These are phyloP conservation scores for Pseudozyma hubeiensis DNA, from an alignment of 1,284 basidiomycete species.

Conservation along the genomic window DNA sequence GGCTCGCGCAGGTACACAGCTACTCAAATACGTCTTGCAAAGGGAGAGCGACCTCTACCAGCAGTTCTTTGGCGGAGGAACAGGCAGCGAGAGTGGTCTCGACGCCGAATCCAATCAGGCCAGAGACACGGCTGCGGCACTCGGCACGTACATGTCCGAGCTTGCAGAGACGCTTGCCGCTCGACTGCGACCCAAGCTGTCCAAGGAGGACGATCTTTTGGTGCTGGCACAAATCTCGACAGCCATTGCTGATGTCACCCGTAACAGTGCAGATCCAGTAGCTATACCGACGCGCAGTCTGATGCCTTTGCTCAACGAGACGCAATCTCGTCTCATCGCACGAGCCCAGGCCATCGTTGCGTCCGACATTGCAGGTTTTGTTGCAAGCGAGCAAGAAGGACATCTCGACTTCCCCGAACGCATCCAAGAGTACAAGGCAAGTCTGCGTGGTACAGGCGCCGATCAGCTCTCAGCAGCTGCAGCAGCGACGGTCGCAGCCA, in stretches of 20 bases:
- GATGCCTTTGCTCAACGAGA: constrained; percentile 32
- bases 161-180: constrained; percentile 23
- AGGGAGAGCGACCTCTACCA: constrained; percentile 28
- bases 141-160: constrained; percentile 21
- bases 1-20: constrained; percentile 7
- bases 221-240: constrained; percentile 16
- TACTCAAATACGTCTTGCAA: constrained; percentile 19
- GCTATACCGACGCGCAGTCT: constrained; percentile 13
- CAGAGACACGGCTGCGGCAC: constrained; percentile 11
- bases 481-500: not conserved
- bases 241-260: constrained; percentile 9
- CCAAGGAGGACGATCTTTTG: constrained; percentile 28
- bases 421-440: constrained; percentile 19
- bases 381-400: constrained; percentile 25
- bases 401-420: constrained; percentile 44
- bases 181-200: constrained; percentile 22
- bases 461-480: constrained; percentile 1
- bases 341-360: constrained; percentile 32
- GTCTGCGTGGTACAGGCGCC: not conserved
- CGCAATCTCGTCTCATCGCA: constrained; percentile 24
- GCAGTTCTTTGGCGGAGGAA: constrained; percentile 23
- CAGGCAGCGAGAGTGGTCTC: not conserved
- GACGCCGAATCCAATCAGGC: not conserved
- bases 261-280: not conserved
- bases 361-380: constrained; percentile 32